Base-by-base conservation (phyloP, 768 basidiomycete species). In the Trametes cubensis region DNA sequence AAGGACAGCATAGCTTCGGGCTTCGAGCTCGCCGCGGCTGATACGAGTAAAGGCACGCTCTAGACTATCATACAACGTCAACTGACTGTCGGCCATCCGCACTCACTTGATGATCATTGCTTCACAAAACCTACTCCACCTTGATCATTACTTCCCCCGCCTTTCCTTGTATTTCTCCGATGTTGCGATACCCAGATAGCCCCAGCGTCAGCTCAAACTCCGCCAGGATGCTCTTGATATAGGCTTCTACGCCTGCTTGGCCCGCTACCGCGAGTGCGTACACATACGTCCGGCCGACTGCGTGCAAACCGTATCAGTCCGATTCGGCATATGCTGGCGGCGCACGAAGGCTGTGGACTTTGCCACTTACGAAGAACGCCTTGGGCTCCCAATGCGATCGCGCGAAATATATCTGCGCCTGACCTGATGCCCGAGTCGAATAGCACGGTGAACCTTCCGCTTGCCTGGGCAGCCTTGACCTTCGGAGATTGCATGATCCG, bases 361-460 rank as follows among this genome's bases (percentile, higher is more conserved):
- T 30, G 30, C 41, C 7, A 81, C 89, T 67, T 66, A 92, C 86
- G 78, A 20, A 94, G 72, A 17, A 95, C 86, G 8, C 79, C 92
- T 66, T 95, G 88, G 8, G 94, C 94, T 44, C 94, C 93, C 0
- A 95, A 79, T 1, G 92, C 92, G 28, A 95, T 74, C 0, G 94
- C 94, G 73, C 92, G 91, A 73, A 93, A 80, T 48, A 94, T 83
- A 64, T 96, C 94, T 46, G 85, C 83, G 13, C 91, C 94, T 0
- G 87, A 90, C 46, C 94, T 84, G 61, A 95, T 87, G 7, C 94
- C 92, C 53, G 86, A 93, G 69, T 89, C 87, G 67, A 89, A 92
- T 3, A 95, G 76, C 39, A 94, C 74, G 1, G 87, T 86, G 41
- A 92, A 73, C 59, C 82, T 82, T 1, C 89, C 89, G 14, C 79